A percentile compares a stretch with the other conserved stretches of the same genome.
Conservation (phyloP, 176 grass and related monocot species). For the Alopecurus myosuroides region DNA sequence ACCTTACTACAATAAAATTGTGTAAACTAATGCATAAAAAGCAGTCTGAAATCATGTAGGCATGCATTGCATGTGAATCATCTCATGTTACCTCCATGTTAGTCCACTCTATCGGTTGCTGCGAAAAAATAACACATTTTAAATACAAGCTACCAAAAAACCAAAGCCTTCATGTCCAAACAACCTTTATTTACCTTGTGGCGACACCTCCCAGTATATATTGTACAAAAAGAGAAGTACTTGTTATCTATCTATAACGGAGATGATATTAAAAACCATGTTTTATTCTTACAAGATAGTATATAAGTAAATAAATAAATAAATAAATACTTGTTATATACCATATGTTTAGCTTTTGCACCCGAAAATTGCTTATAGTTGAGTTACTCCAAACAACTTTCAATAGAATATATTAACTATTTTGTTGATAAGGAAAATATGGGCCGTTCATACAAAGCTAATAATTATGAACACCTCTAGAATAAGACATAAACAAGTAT, state of each 20-base stretch:
- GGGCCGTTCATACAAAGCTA: too few relatives aligned
- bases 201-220: not conserved
- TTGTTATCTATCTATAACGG: not conserved
- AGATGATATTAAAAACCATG: not conserved
- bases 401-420: not conserved
- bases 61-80: not conserved
- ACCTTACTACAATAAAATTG: too few relatives aligned
- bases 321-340: not conserved
- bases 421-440: not conserved
- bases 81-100: not conserved
- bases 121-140: too few relatives aligned
- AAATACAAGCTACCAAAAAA: too few relatives aligned
- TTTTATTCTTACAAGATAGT: not conserved
- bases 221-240: not conserved
- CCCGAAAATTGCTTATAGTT: not conserved
- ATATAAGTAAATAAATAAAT: not conserved
- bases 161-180: not conserved
- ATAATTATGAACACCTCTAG: too few relatives aligned
- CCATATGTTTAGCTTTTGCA: not conserved
- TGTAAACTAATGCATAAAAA: too few relatives aligned
- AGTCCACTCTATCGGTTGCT: not conserved
- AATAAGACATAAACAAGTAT: too few relatives aligned
- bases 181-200: not conserved
- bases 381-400: not conserved
- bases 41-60: too few relatives aligned